These are phyloP conservation scores for Ophiocordyceps australis DNA, from an alignment of 2,329 filamentous ascomycete genomes.

Conservation along the genomic window DNA sequence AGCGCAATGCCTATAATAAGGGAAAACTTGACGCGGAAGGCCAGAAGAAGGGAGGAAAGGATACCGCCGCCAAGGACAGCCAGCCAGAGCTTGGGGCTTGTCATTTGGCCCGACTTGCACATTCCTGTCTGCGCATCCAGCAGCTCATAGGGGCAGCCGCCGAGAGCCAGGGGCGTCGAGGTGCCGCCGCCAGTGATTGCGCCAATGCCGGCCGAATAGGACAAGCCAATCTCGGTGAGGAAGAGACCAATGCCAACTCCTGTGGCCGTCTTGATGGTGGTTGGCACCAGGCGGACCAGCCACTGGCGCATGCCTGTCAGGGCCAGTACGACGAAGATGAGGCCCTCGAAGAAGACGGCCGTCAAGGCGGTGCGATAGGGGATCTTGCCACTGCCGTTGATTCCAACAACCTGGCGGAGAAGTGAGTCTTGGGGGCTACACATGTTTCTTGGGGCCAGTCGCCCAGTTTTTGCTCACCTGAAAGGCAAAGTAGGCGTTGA, in stretches of 20 bases:
- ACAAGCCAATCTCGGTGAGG: conserved; percentile 45
- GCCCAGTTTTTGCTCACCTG: conserved; percentile 16
- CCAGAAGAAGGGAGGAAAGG: conserved; percentile 64
- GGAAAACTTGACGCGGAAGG: conserved; percentile 57
- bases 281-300: conserved; percentile 47
- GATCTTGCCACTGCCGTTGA: conserved; percentile 35
- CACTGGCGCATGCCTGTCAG: conserved; percentile 55
- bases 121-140: conserved; percentile 25
- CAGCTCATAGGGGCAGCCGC: conserved; percentile 46
- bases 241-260: conserved; percentile 49
- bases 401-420: conserved; percentile 29
- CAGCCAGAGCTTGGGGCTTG: conserved; percentile 69
- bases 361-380: conserved; percentile 43
- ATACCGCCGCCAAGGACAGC: conserved; percentile 68
- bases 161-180: conserved; percentile 57
- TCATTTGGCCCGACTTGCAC: conserved; percentile 49
- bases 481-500: conserved; percentile 51
- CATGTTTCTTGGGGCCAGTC: no score
- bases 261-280: conserved; percentile 46
- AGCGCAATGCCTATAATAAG: conserved; percentile 57
- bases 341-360: conserved; percentile 45
- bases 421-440: neutral
- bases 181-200: conserved; percentile 50
- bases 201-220: conserved; percentile 70
- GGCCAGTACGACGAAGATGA: conserved; percentile 45